Evolutionary conservation across 2,329 filamentous ascomycete genomes (phyloP).

Genomic region (Verticillium isaacii): DNA sequence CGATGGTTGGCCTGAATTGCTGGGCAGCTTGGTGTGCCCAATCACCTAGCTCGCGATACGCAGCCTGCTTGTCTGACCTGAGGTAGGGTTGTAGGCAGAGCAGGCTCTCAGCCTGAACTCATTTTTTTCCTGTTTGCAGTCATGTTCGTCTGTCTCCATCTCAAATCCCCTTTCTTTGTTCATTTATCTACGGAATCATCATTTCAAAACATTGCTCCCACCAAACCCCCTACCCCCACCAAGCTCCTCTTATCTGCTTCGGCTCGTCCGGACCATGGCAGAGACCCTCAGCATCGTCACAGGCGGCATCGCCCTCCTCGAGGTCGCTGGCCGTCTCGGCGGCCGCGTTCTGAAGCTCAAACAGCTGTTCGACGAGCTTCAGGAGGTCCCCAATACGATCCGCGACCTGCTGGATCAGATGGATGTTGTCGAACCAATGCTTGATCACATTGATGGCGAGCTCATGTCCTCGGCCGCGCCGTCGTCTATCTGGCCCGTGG

Average conservation of each 20-base stretch:
- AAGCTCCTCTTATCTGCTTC: too few relatives aligned
- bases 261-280: neutral
- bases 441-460: neutral
- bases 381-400: constrained; percentile 15
- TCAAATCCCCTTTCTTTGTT: neutral
- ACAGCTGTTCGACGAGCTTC: constrained; percentile 18
- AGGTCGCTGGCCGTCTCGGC: constrained; percentile 15
- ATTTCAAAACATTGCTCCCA: too few relatives aligned
- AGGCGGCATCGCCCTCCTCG: constrained; percentile 18
- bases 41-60: neutral
- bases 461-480: neutral
- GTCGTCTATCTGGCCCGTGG: neutral
- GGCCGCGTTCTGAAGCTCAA: constrained; percentile 15
- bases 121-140: too few relatives aligned
- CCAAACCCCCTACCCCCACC: too few relatives aligned
- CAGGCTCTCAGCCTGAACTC: neutral
- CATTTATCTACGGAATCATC: neutral
- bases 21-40: neutral
- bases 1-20: too few relatives aligned
- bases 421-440: neutral
- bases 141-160: neutral
- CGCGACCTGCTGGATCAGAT: neutral
- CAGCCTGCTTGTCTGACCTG: neutral
- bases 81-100: neutral
- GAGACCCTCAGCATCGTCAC: constrained; percentile 12